Percentiles rank a stretch among this genome's conserved stretches.
phyloP scores from a whole-genome alignment of 305 asterid species.

The Solanum hybrid region DNA sequence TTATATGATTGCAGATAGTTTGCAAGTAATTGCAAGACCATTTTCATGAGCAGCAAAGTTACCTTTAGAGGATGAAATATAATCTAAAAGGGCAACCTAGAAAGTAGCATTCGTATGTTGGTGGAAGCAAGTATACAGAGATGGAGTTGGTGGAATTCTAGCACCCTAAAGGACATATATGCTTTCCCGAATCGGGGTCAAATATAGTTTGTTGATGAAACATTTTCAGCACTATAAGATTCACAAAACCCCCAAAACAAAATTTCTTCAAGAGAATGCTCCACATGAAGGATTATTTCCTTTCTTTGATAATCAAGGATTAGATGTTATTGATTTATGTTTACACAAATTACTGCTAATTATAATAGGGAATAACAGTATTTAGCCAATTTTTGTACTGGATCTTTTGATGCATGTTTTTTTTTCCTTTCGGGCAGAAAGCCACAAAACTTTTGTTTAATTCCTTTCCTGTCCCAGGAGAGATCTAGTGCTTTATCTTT shows the following conservation, averaged over 20 bases:
- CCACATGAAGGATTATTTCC: background rate
- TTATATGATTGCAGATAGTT: background rate
- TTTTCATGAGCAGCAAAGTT: background rate
- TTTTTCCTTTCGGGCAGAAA: background rate
- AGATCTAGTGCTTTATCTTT: background rate
- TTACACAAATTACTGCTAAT: background rate
- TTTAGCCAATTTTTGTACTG: background rate
- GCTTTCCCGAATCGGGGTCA: background rate
- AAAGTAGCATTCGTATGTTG: background rate
- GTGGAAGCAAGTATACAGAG: background rate
- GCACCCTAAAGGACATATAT: background rate
- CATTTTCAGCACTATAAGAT: background rate
- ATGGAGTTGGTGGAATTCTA: background rate
- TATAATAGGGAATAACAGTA: background rate
- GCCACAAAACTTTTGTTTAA: background rate
- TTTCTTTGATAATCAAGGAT: background rate
- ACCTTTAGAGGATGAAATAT: background rate
- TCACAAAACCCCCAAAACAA: background rate
- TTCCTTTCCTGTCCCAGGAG: background rate
- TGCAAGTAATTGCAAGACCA: background rate
- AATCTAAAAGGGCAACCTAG: background rate
- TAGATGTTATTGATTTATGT: background rate
- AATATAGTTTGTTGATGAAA: background rate
- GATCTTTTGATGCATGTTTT: background rate
- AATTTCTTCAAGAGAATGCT: background rate